Base-by-base conservation (phyloP, 306 rosid species). In the Trichosanthes truncata region DNA sequence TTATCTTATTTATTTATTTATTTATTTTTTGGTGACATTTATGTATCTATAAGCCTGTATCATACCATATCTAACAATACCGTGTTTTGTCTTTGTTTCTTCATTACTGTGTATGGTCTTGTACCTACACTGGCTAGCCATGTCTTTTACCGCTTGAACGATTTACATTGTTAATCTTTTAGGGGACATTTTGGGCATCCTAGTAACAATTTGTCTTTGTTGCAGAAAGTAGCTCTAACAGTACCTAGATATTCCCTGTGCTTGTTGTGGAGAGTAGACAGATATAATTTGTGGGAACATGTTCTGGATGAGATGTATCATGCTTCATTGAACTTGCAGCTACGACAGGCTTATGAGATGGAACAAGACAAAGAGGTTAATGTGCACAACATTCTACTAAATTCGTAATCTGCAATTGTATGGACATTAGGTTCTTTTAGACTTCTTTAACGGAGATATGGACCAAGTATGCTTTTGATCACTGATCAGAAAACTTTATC, bases 291-390 rank as follows among this genome's bases (percentile, higher is more conserved):
- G 51, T 87, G 91, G 92, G 86, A 89, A 77, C 84, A 84, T 82
- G 95, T 89, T 57, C 86, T 92, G 46, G 97, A 91, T 78, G 97
- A 95, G 91, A 89, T 95, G 96, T 86, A 86, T 83, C 96, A 92
- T 41, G 93, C 97, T n/a, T 96, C 97, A 72, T 86, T 89, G 85
- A 95, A 95, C 87, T 86, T 95, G 89, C 84, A 85, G 84, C 82
- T 74, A 61, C 86, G 96, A 84, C 79, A 83, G 67, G 86, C 88
- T 77, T 83, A 81, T 62, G 96, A 92, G 87, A 83, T 77, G 63
- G 93, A 91, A 79, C 85, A 89, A 76, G 83, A 83, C 61, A 87
- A 82, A 69, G 98, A 91, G 96, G 98, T 92, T 8, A 51, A 90
- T 77, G 41, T 12, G 21, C 53, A 29, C 10, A 63, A 15, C 11